Base-by-base conservation (phyloP, 2,329 filamentous ascomycete genomes). In the Hypoxylon sp. region DNA sequence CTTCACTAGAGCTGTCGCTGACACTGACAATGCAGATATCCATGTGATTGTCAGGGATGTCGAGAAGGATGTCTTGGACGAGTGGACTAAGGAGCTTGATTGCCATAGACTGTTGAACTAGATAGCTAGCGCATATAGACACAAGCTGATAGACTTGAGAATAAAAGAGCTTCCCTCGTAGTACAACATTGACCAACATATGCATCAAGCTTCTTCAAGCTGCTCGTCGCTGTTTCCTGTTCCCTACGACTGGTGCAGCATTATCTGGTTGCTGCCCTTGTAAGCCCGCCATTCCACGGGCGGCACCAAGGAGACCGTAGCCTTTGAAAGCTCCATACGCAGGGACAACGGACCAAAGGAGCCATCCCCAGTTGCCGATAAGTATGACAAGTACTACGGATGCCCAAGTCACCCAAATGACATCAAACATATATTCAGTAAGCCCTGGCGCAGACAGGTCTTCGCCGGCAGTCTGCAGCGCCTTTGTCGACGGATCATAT, bases 391-490 rank as follows among this genome's bases (percentile, higher is more conserved):
- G 80, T 7, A 91, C 81, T 44, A 93, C 83, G 59, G 90, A 92
- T 10, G 88, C 90, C 91, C 94, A 98, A 0, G 94, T 98, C 83
- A 97, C 93, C 88, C 97, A 98, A 58, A 97, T 84, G 54, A 97
- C 88, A 82, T 99, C 96, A 87, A 97, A 99, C 92, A 98, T 93
- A 84, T 97, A 98, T 82, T 98, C 96, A 10, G 95, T 98, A 83
- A 99, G 82, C 3, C 96, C 96, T 35, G 91, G 87, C 8, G 93
- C 93, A 58, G 92, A 89, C 56, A 99, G 88, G 79, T 99, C 96
- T 79, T 98, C 94, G 47, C 96, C 95, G 0, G 93, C 85, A 32
- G 87, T 89, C 78, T 88, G 90, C 68, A 98, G 84, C n/a, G 90
- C 85, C 13, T 85, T 86, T 52, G 88, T 90, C 27, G 83, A 82